Percentiles rank a stretch among this genome's conserved stretches.
phyloP scores from a whole-genome alignment of 192 early-diverging fungal species.

The Gorgonomyces haynaldii region DNA sequence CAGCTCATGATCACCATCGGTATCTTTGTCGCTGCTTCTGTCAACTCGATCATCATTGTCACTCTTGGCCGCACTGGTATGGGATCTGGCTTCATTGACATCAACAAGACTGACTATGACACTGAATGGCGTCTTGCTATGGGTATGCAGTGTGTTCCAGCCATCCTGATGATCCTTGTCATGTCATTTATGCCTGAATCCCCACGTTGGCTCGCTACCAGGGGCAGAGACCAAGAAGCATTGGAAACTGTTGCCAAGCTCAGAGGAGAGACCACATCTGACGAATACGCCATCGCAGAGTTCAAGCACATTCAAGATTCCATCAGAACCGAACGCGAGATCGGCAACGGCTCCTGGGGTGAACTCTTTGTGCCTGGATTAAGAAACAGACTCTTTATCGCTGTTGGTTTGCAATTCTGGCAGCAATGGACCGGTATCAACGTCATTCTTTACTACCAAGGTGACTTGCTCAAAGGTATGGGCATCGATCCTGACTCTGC shows the following conservation, averaged over 20 bases:
- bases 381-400: constrained; percentile 47
- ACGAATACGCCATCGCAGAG: constrained; percentile 28
- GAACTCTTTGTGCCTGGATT: constrained; percentile 47
- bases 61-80: neutral
- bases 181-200: constrained; percentile 65
- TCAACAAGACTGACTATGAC: constrained; percentile 28
- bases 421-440: constrained; percentile 71
- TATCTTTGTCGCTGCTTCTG: constrained; percentile 25
- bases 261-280: constrained; percentile 20
- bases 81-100: constrained; percentile 2
- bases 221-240: constrained; percentile 32
- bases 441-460: constrained; percentile 48
- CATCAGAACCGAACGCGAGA: constrained; percentile 33
- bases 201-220: constrained; percentile 46
- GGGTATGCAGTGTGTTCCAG: constrained; percentile 72
- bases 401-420: constrained; percentile 51
- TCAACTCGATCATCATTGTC: constrained; percentile 39
- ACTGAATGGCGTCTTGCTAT: constrained; percentile 66
- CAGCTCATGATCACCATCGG: constrained; percentile 94
- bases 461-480: constrained; percentile 12
- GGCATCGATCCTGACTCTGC: constrained; percentile 42
- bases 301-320: constrained; percentile 39
- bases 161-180: constrained; percentile 49
- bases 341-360: constrained; percentile 40
- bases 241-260: constrained; percentile 31